phyloP scores from a whole-genome alignment of 2,329 filamentous ascomycete genomes.

The Exophiala sp. region DNA sequence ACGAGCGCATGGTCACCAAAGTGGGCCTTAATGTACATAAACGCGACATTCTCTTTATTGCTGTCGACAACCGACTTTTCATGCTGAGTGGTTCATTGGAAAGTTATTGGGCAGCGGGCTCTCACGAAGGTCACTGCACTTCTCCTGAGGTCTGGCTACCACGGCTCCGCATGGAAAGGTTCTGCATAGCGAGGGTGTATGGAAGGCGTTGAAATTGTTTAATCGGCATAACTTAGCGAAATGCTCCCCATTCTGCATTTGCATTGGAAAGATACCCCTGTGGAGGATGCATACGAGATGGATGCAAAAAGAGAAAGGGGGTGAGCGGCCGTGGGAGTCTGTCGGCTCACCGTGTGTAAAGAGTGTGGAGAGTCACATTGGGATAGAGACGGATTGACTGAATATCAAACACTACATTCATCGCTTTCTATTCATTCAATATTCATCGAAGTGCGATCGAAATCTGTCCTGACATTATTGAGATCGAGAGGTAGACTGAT shows the following conservation, averaged over 20 bases:
- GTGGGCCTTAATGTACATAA: conserved; percentile 18
- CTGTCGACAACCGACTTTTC: not conserved
- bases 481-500: too few relatives aligned
- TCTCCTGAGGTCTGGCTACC: conserved; percentile 8
- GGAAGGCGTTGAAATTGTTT: conserved; percentile 7
- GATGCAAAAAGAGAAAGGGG: not conserved
- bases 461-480: too few relatives aligned
- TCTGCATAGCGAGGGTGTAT: conserved; percentile 23
- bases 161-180: conserved; percentile 16
- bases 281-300: conserved; percentile 17
- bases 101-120: not conserved
- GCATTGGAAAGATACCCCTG: conserved; percentile 30
- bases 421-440: too few relatives aligned
- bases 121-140: conserved; percentile 1
- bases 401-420: too few relatives aligned
- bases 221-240: conserved; percentile 13
- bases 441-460: too few relatives aligned
- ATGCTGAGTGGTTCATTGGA: not conserved
- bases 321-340: conserved; percentile 1
- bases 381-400: too few relatives aligned
- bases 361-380: not conserved
- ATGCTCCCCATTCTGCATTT: conserved; percentile 21
- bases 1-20: conserved; percentile 8
- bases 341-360: not conserved
- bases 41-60: conserved; percentile 3